Base-by-base conservation (phyloP, 352 stramenopile genomes). In the Pythium phragmiticola region DNA sequence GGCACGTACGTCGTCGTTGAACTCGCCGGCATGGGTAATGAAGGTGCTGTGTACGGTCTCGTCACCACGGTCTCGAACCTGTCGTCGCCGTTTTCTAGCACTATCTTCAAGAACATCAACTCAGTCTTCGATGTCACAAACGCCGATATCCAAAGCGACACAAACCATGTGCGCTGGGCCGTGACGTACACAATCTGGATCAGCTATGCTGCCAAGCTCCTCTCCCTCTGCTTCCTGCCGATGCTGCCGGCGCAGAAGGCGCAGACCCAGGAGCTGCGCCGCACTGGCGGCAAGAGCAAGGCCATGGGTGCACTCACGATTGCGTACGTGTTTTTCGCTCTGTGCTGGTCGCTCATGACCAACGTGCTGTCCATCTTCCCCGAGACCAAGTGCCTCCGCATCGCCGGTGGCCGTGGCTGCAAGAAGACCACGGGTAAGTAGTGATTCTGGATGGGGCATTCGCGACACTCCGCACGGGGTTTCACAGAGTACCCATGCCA, bases 291-390 rank as follows among this genome's bases (percentile, higher is more conserved):
- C 23, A 47, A 52, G 26, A 70, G 57, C 58, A 63, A 60, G 34
- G 19, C 45, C 23, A 65, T 69, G 36, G 68, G 63, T 28, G 37
- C 36, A 30, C 37, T 74, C 45, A 71, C 65, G 21, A 54, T 77
- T 26, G 16, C 12, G 34, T 66, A 65, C 43, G 66, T 76, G 7
- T 36, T 69, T 16, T 51, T 72, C 48, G 64, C 53, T 6, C 46
- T 72, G 3, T 57, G 47, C 36, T 75, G 68, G 54, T 72, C 69
- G 47, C 16, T 75, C 55, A 69, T 60, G 63, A 49, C 47, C 30
- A 70, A 70, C 52, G 36, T 65, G 5, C 26, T 73, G 37, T 71
- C 60, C 1, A 74, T 74, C 54, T 70, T 52, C 64, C 66, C 70
- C 7, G 43, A 51, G 13, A 74, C 70, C 46, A 63, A 61, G 34